Evolutionary conservation across 768 basidiomycete genomes (phyloP).

Genomic region (Obba rivulosa): DNA sequence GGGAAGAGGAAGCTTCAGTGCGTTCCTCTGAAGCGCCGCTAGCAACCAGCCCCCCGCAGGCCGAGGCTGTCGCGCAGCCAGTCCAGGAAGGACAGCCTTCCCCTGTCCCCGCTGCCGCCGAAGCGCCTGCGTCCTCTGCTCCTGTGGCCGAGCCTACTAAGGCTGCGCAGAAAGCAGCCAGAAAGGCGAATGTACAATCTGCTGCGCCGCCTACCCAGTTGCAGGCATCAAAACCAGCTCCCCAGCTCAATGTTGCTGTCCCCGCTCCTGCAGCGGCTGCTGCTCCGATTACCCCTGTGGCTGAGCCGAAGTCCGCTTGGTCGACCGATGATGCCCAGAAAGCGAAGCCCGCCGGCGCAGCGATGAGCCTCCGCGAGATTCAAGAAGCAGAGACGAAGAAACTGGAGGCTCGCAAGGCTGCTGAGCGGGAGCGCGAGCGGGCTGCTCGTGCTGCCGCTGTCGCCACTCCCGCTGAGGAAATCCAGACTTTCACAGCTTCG

Average conservation of each 20-base stretch:
- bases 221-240: background rate
- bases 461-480: slow-evolving; percentile 42
- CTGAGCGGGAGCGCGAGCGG: slow-evolving; percentile 68
- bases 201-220: background rate
- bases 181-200: background rate
- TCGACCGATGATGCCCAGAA: slow-evolving; percentile 68
- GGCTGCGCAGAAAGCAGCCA: slow-evolving; percentile 9
- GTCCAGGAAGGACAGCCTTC: background rate
- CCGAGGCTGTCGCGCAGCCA: background rate
- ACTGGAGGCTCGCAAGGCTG: slow-evolving; percentile 68
- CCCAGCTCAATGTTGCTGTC: too few species aligned
- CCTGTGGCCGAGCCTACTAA: slow-evolving; percentile 2
- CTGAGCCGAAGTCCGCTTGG: slow-evolving; percentile 52
- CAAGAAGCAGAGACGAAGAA: slow-evolving; percentile 89
- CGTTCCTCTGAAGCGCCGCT: background rate
- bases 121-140: slow-evolving; percentile 3
- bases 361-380: slow-evolving; percentile 84
- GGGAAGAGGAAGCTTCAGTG: slow-evolving; percentile 19
- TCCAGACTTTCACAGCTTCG: slow-evolving; percentile 59
- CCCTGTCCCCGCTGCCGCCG: slow-evolving; percentile 12
- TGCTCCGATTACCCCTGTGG: slow-evolving; percentile 4
- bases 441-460: slow-evolving; percentile 42
- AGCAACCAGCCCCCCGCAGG: slow-evolving; percentile 10
- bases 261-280: background rate
- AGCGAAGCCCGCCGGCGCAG: slow-evolving; percentile 33